These are phyloP conservation scores for Trichoderma sp. DNA, from an alignment of 2,329 filamentous ascomycete genomes.

Conservation along the genomic window DNA sequence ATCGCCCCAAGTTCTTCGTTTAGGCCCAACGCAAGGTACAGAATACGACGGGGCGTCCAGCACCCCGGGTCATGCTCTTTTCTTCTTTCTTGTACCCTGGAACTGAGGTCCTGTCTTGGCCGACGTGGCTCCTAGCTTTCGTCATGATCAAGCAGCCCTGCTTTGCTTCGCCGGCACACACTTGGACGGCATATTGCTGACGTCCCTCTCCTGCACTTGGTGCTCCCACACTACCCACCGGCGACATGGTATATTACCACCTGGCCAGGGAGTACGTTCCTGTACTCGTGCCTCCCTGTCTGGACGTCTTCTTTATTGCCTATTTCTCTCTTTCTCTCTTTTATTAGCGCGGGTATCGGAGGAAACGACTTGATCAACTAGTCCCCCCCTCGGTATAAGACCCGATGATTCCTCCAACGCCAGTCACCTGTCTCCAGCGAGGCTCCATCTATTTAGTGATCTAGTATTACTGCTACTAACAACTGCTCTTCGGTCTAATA, in stretches of 20 bases:
- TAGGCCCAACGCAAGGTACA: conserved; percentile 29
- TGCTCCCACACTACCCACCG: conserved; percentile 19
- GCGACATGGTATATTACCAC: conserved; percentile 1
- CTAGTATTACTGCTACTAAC: conserved; percentile 9
- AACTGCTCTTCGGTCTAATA: conserved; percentile 14
- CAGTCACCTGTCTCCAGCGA: conserved; percentile 24
- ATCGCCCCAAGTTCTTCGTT: conserved; percentile 20
- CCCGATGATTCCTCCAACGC: conserved; percentile 27
- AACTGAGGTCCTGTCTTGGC: conserved; percentile 14
- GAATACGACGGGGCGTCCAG: conserved; percentile 27
- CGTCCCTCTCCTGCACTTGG: conserved; percentile 12
- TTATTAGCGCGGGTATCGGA: conserved; percentile 25
- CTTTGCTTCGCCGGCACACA: conserved; percentile 12
- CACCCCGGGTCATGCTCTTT: conserved; percentile 21
- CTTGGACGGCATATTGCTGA: conserved; percentile 21
- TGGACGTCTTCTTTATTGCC: not conserved
- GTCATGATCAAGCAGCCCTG: conserved; percentile 22
- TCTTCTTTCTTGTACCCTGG: not conserved
- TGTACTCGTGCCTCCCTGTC: conserved; percentile 12
- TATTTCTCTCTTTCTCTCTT: not conserved
- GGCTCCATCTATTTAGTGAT: conserved; percentile 22
- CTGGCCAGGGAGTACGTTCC: conserved; percentile 11
- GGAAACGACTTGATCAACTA: conserved; percentile 19
- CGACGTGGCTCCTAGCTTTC: conserved; percentile 11
- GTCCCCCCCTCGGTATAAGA: conserved; percentile 29